A percentile compares a stretch with the other conserved stretches of the same genome.
Conservation (phyloP, 306 rosid genomes). For the Carpinus fangiana region DNA sequence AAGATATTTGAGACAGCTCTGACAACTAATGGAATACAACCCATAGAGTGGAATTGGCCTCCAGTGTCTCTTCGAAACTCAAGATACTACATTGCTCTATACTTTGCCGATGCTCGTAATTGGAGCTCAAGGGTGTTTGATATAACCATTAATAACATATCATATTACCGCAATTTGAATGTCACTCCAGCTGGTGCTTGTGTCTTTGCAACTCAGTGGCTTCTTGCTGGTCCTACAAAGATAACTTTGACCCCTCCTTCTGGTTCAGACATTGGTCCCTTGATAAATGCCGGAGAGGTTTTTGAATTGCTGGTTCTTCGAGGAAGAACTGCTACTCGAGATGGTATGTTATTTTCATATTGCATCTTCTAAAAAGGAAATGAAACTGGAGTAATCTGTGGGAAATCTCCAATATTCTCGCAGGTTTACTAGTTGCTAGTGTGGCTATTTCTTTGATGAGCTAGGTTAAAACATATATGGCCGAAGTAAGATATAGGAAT, state of each 20-base stretch:
- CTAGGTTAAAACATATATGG: neutral
- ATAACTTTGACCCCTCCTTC: constrained; percentile 61
- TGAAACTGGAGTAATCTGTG: neutral
- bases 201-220: constrained; percentile 80
- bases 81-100: constrained; percentile 67
- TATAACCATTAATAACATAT: constrained; percentile 58
- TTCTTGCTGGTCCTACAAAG: constrained; percentile 67
- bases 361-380: constrained; percentile 4
- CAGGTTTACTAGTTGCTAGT: neutral
- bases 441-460: neutral
- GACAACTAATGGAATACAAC: constrained; percentile 41
- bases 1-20: constrained; percentile 62
- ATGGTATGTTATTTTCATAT: constrained; percentile 53
- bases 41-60: constrained; percentile 74
- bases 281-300: constrained; percentile 81
- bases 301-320: constrained; percentile 58
- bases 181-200: constrained; percentile 61
- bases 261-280: constrained; percentile 60
- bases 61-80: constrained; percentile 46
- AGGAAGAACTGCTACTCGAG: constrained; percentile 74
- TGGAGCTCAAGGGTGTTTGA: constrained; percentile 50
- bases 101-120: constrained; percentile 60
- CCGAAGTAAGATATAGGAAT: constrained; percentile 15
- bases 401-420: neutral
- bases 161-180: constrained; percentile 56